Evolutionary conservation across 176 grass and related monocot genomes (phyloP).

Genomic region (Phoenix roebelenii): DNA sequence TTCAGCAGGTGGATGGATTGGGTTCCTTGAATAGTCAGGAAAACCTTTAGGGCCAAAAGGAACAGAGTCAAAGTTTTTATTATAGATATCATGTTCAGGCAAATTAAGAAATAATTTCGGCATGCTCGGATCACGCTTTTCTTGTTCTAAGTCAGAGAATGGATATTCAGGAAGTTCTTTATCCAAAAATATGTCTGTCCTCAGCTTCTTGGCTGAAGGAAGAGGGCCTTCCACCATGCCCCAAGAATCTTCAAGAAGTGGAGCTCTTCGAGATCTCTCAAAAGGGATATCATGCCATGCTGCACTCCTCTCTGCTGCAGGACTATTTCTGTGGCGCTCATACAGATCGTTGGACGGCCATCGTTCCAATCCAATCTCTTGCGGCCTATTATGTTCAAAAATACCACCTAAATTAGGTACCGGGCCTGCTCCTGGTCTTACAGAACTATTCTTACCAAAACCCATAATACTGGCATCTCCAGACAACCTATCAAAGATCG

Average conservation of each 20-base stretch:
- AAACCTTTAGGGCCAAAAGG: slow-evolving; percentile 24
- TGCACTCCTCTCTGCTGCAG: slow-evolving; percentile 27
- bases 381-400: slow-evolving; percentile 30
- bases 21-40: slow-evolving; percentile 37
- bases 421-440: slow-evolving; percentile 17
- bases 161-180: slow-evolving; percentile 82
- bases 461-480: slow-evolving; percentile 32
- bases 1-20: slow-evolving; percentile 26
- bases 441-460: slow-evolving; percentile 33
- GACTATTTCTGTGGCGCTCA: slow-evolving; percentile 36
- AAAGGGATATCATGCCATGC: slow-evolving; percentile 42
- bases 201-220: slow-evolving; percentile 51
- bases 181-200: slow-evolving; percentile 34
- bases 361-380: slow-evolving; percentile 33
- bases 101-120: slow-evolving; percentile 33
- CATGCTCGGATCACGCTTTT: slow-evolving; percentile 28
- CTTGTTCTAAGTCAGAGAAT: slow-evolving; percentile 56
- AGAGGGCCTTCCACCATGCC: slow-evolving; percentile 30
- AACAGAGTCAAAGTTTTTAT: slow-evolving; percentile 18
- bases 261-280: slow-evolving; percentile 31
- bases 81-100: slow-evolving; percentile 27
- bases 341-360: slow-evolving; percentile 40
- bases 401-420: slow-evolving; percentile 21
- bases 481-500: slow-evolving; percentile 16
- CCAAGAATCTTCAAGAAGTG: slow-evolving; percentile 45